Evolutionary conservation across 1,284 basidiomycete species (phyloP), one percentile per base, ranked within the genome.

Genomic region (Tetrapyrgos nigripes): DNA sequence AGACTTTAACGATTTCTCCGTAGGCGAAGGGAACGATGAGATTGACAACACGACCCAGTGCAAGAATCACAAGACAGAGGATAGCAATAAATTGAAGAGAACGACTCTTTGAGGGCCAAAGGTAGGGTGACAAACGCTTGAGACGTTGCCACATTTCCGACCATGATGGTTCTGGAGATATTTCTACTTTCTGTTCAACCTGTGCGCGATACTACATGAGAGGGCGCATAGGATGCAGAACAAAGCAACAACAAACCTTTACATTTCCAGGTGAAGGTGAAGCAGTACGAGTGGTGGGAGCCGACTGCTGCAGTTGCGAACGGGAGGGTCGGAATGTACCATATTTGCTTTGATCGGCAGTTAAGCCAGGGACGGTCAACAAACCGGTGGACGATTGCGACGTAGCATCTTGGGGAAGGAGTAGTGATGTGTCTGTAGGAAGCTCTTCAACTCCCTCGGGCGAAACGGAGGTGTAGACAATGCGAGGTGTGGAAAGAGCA

Each of bases 41-140:
- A 67, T 92, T 95, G 64, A 96, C 83, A 35, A 89, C 71, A 17
- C 94, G 90, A n/a, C 89, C 91, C 29, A 91, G 65, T 23, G 89
- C 63, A 33, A 96, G 79, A 48, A 96, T 77, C 24, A 86, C 31
- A 35, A 92, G 75, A 69, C 93, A 93, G 17, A 89, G 60, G 6
- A 90, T 83, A n/a, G 91, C 91, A 37, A 92, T 73, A 33, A 87
- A 68, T 73, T 94, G 93, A 5, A 96, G 79, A 51, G 78, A 78
- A 48, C 73, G 66, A 63, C 79, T 85, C 66, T 87, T 88, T 54
- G 81, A 82, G 5, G 93, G 93, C 93, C 93, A 96, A 10, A 96
- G 83, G 75, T 92, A 93, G 3, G 93, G 93, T 26, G 83, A 76
- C 35, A 95, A 79, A 57, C 83, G 83, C 51, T 78, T 76, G 58